A percentile compares a stretch with the other conserved stretches of the same genome.
phyloP scores from a whole-genome alignment of 805 yeast species.

The Kodamaea lidongshanica region DNA sequence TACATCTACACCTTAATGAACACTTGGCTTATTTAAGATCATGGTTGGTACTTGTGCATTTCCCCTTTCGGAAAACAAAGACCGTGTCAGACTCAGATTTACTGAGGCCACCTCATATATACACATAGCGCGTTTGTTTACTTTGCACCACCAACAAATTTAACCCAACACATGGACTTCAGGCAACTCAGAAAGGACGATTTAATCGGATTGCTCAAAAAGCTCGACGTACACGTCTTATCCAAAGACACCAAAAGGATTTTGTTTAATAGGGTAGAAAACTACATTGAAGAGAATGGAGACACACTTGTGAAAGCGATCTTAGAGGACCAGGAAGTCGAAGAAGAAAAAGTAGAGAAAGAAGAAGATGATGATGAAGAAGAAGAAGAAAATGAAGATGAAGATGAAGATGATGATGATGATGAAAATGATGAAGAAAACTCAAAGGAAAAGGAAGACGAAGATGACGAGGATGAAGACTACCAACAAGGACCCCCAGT shows the following conservation, averaged over 20 bases:
- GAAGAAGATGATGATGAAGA: conserved; percentile 14
- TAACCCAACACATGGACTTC: conserved; percentile 5
- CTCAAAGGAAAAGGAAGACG: conserved; percentile 26
- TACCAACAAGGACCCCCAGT: conserved; percentile 36
- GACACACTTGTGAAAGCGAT: conserved; percentile 13
- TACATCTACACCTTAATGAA: no score
- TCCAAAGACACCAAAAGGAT: conserved; percentile 38
- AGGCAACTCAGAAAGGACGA: conserved; percentile 35
- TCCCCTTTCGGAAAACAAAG: no score
- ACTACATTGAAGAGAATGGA: conserved; percentile 22
- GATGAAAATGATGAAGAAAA: conserved; percentile 16
- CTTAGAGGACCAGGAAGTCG: conserved; percentile 15
- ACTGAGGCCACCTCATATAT: neutral
- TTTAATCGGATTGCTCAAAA: conserved; percentile 28
- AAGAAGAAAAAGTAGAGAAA: conserved; percentile 17
- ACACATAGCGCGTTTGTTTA: neutral
- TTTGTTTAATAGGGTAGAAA: conserved; percentile 33
- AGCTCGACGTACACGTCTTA: conserved; percentile 28
- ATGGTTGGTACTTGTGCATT: no score
- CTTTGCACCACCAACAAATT: conserved; percentile 2
- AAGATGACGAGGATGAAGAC: conserved; percentile 31
- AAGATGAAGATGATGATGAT: conserved; percentile 18
- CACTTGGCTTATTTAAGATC: no score
- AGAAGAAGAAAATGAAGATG: conserved; percentile 10
- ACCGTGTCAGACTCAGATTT: neutral